A percentile compares a stretch with the other conserved stretches of the same genome.
phyloP scores from a whole-genome alignment of 2,329 filamentous ascomycete genomes.

The Trichophaea hybrida region DNA sequence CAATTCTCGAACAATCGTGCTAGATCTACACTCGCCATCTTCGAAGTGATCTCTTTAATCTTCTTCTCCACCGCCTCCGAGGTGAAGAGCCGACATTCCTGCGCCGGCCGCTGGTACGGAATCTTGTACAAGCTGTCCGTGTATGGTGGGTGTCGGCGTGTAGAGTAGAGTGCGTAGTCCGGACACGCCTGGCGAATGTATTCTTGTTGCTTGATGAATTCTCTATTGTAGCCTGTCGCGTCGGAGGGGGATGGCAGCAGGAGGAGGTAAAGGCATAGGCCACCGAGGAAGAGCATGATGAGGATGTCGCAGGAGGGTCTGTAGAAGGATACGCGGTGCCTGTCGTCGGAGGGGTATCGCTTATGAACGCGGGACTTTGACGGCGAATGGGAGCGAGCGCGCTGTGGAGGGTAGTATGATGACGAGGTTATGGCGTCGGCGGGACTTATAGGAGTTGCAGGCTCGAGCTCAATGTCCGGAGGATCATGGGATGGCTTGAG shows the following conservation, averaged over 20 bases:
- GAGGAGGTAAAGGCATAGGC: not conserved
- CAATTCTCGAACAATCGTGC: constrained; percentile 90
- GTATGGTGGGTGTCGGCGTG: constrained; percentile 50
- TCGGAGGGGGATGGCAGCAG: not conserved
- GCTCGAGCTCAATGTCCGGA: too few relatives aligned
- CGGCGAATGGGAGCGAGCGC: too few relatives aligned
- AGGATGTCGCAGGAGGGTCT: not conserved
- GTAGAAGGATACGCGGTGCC: too few relatives aligned
- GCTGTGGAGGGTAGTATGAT: too few relatives aligned
- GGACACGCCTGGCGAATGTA: constrained; percentile 42
- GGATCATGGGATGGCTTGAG: too few relatives aligned
- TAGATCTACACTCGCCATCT: constrained; percentile 71
- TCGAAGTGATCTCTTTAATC: constrained; percentile 64
- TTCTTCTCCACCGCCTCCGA: constrained; percentile 78
- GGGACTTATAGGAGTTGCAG: too few relatives aligned
- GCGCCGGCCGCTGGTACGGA: constrained; percentile 71
- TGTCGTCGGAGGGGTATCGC: too few relatives aligned
- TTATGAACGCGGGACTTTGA: too few relatives aligned
- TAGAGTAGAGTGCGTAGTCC: constrained; percentile 49
- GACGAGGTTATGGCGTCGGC: too few relatives aligned
- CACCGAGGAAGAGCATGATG: not conserved
- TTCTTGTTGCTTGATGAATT: not conserved
- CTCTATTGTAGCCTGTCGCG: not conserved
- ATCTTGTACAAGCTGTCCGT: constrained; percentile 66
- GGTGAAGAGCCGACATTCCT: constrained; percentile 73